Evolutionary conservation across 306 rosid species (phyloP), one percentile per base, ranked within the genome.

Genomic region (Castanopsis chinensis): DNA sequence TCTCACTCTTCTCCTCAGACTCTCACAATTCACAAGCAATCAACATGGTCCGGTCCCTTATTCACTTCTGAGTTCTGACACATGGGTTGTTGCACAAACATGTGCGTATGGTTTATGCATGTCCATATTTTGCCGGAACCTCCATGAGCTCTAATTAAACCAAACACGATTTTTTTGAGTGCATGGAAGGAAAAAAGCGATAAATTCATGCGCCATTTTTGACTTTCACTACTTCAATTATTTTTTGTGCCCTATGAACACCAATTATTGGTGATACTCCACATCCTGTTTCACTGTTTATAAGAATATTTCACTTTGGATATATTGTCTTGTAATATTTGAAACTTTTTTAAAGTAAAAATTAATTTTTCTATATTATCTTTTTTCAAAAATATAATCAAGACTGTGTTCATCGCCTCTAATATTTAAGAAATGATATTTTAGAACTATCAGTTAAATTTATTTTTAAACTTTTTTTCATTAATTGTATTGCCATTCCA

Each of bases 51-150:
- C 53, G 53, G 14, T 13, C 53, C 53, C 53, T 49, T 49, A 0
- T 49, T 49, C 17, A 52, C 72, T 72, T 64, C 75, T 73, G 27
- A 78, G 32, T 59, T 83, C 19, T 33, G 5, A 86, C 89, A 83
- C 94, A 83, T 85, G 91, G 87, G 73, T 57, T 80, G 87, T 80
- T 71, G 37, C 58, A 60, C 33, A 61, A 67, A 70, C 87, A 89
- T 77, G 75, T 88, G 92, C 78, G 17, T 17, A 70, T 79, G 53
- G 45, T 32, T 30, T 32, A 20, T 19, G 71, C 23, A 65, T 79
- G 78, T 53, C 64, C 79, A 54, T 56, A 74, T 58, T 49, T 67
- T 59, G 69, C 82, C 61, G 64, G 80, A 70, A 73, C 78, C 84
- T 72, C 78, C 74, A 51, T 35, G 45, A 67, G 60, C 79, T 79